Conservation (phyloP, 2,329 filamentous ascomycete genomes). For the Phialophora tarda region DNA sequence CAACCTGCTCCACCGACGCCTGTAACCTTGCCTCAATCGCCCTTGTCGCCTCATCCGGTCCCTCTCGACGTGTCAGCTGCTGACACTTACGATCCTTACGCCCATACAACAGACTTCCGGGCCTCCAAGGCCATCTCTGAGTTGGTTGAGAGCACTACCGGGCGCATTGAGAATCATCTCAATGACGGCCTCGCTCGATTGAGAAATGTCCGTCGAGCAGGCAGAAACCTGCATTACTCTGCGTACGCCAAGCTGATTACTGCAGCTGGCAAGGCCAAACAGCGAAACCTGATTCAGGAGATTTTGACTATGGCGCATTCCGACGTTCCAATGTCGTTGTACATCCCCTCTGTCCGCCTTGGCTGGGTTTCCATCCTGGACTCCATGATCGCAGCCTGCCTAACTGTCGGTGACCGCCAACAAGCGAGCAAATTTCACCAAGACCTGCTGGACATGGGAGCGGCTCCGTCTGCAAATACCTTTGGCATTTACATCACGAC, state of each 20-base stretch:
- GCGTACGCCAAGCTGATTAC: slow-evolving; percentile 96
- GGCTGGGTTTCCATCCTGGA: slow-evolving; percentile 97
- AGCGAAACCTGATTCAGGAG: slow-evolving; percentile 80
- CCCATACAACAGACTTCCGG: slow-evolving; percentile 87
- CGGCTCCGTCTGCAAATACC: slow-evolving; percentile 92
- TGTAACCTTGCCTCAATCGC: slow-evolving; percentile 44
- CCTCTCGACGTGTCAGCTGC: slow-evolving; percentile 69
- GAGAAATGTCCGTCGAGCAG: slow-evolving; percentile 89
- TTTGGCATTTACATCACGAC: slow-evolving; percentile 99
- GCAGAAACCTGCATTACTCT: slow-evolving; percentile 91
- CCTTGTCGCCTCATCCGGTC: slow-evolving; percentile 53
- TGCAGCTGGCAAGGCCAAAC: slow-evolving; percentile 82
- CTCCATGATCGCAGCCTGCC: slow-evolving; percentile 91
- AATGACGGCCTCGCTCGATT: slow-evolving; percentile 82
- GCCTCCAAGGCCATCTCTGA: slow-evolving; percentile 90
- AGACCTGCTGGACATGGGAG: slow-evolving; percentile 87
- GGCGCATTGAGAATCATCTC: slow-evolving; percentile 73
- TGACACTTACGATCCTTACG: slow-evolving; percentile 89
- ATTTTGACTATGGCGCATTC: slow-evolving; percentile 86
- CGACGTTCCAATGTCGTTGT: slow-evolving; percentile 82
- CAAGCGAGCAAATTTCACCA: slow-evolving; percentile 87
- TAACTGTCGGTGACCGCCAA: slow-evolving; percentile 79
- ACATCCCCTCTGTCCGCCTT: slow-evolving; percentile 87
- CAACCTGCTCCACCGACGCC: slow-evolving; percentile 48
- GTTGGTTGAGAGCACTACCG: slow-evolving; percentile 79